Evolutionary conservation across 2,329 filamentous ascomycete genomes (phyloP), one percentile per base, ranked within the genome.

Genomic region (Fusarium avenaceum): DNA sequence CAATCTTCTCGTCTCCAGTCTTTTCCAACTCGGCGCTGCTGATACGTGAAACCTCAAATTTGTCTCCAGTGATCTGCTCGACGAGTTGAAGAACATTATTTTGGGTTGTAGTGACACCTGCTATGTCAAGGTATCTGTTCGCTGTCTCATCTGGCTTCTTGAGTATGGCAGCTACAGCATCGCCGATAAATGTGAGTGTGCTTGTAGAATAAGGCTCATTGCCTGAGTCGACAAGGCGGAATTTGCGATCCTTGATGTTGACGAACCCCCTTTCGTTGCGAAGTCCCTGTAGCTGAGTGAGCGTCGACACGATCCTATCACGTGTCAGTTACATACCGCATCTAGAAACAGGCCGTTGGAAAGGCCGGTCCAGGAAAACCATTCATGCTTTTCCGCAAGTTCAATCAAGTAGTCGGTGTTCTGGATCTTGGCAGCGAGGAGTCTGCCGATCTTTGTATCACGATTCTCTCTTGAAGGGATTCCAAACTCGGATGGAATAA

Each of bases 391-490:
- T 20, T 22, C 3, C 1, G 57, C 50, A 24, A 63, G 59, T 7
- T 63, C 43, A 20, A 63, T 40, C 32, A 63, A 26, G 17, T 63
- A 63, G 30, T 63, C 57, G 10, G 57, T 63, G 7, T 63, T 63
- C 6, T 39, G 13, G 0, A 63, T 19, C 38, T 63, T 63, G 0
- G 43, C 46, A 1, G 20, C 2, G 2, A 63, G 24, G 6, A 63
- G 44, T 1, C 38, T 48, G 1, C 57, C 57, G 3, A 63, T 63
- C 14, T 63, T 63, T 5, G 24, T 46, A 0, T 63, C 28, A 3
- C 58, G 20, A 2, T 63, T 50, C 7, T 46, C 28, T 4, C 49
- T 57, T 14, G 59, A 63, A 2, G 59, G 59, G 4, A 63, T 28
- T 13, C 60, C 60, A 7, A 63, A 63, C 3, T 63, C 60, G 0